Percentiles rank a stretch among this genome's conserved stretches.
phyloP scores from a whole-genome alignment of 768 basidiomycete species.

The Mycena pura region DNA sequence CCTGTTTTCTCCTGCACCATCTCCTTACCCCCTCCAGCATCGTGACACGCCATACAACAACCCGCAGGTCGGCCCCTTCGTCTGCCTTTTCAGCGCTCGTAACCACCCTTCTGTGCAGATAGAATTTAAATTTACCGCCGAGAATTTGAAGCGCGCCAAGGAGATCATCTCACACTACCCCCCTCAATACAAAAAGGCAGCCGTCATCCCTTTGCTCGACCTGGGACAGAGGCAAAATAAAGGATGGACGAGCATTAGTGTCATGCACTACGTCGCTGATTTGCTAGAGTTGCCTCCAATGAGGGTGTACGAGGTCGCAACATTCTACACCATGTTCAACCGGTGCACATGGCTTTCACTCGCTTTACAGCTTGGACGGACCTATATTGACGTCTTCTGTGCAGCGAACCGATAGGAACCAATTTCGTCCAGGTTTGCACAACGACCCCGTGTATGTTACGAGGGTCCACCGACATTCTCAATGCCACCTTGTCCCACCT shows the following conservation, averaged over 20 bases:
- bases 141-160: conserved; percentile 84
- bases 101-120: conserved; percentile 62
- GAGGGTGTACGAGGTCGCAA: conserved; percentile 99
- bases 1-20: conserved; percentile 1
- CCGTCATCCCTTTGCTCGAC: conserved; percentile 95
- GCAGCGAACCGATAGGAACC: conserved; percentile 89
- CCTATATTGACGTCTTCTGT: background rate
- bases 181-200: conserved; percentile 98
- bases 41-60: conserved; percentile 96
- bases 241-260: conserved; percentile 97
- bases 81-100: conserved; percentile 5
- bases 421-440: conserved; percentile 99
- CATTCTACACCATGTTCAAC: conserved; percentile 99
- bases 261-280: conserved; percentile 98
- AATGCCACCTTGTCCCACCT: conserved; percentile 85
- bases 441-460: conserved; percentile 97
- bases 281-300: conserved; percentile 94
- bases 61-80: conserved; percentile 54
- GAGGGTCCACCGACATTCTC: conserved; percentile 90
- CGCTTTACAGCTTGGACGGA: background rate
- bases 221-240: conserved; percentile 97
- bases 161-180: conserved; percentile 95
- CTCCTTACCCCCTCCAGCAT: conserved; percentile 62
- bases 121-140: conserved; percentile 82
- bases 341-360: conserved; percentile 56